Conservation (phyloP, 129 eudicot species). For the Solidago caesia region DNA sequence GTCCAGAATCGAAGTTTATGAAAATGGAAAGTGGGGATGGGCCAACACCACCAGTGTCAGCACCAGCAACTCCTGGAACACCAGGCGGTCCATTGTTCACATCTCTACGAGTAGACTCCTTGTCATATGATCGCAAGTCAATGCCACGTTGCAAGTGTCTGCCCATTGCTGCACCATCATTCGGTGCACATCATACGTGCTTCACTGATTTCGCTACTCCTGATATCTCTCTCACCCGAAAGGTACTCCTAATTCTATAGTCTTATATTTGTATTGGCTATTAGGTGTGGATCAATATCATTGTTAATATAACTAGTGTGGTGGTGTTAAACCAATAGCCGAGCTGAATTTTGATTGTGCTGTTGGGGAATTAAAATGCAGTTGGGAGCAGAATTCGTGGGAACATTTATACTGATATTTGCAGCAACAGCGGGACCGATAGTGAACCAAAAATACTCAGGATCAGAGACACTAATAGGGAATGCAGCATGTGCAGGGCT, state of each 20-base stretch:
- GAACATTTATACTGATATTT: slow-evolving; percentile 82
- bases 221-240: slow-evolving; percentile 75
- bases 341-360: not conserved
- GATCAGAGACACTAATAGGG: slow-evolving; percentile 66
- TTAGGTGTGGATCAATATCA: not conserved
- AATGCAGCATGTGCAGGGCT: slow-evolving; percentile 89
- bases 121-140: slow-evolving; percentile 70
- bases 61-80: slow-evolving; percentile 75
- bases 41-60: slow-evolving; percentile 43
- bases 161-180: slow-evolving; percentile 52
- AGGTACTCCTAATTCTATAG: slow-evolving; percentile 29
- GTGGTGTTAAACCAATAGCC: not conserved
- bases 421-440: slow-evolving; percentile 92
- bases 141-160: slow-evolving; percentile 70
- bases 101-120: slow-evolving; percentile 49
- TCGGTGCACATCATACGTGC: slow-evolving; percentile 61
- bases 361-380: slow-evolving; percentile 19
- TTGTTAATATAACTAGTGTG: not conserved
- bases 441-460: slow-evolving; percentile 66
- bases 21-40: slow-evolving; percentile 35
- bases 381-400: slow-evolving; percentile 91
- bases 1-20: not conserved
- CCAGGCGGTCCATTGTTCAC: slow-evolving; percentile 64
- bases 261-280: not conserved
- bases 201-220: slow-evolving; percentile 67